phyloP scores from a whole-genome alignment of 2,329 filamentous ascomycete species.

The Clarireedia homoeocarpa region DNA sequence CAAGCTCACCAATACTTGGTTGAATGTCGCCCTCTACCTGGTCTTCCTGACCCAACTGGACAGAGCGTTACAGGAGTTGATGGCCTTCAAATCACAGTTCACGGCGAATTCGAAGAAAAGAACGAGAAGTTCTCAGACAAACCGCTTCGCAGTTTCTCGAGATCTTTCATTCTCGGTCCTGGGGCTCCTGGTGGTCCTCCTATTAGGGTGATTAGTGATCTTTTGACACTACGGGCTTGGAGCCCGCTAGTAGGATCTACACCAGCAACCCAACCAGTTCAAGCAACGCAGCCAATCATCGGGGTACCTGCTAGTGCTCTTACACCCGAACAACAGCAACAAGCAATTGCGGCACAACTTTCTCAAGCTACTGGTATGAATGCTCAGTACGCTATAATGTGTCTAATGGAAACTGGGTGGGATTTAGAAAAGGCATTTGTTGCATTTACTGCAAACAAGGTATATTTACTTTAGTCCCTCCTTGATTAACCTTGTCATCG shows the following conservation, averaged over 20 bases:
- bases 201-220: conserved; percentile 72
- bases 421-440: conserved; percentile 66
- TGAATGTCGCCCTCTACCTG: conserved; percentile 69
- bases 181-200: conserved; percentile 49
- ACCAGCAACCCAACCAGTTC: not conserved
- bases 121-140: conserved; percentile 47
- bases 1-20: conserved; percentile 70
- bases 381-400: conserved; percentile 69
- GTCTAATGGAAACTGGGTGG: conserved; percentile 73
- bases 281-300: conserved; percentile 13
- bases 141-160: conserved; percentile 70
- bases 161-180: conserved; percentile 72
- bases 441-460: conserved; percentile 70
- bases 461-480: conserved; percentile 28
- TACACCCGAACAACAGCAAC: conserved; percentile 37
- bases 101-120: conserved; percentile 77
- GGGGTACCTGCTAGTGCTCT: conserved; percentile 8
- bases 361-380: conserved; percentile 75
- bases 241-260: conserved; percentile 35
- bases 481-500: not conserved
- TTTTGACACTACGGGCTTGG: conserved; percentile 65
- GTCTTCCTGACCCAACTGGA: conserved; percentile 61
- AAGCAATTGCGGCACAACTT: conserved; percentile 67
- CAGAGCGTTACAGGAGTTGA: conserved; percentile 60
- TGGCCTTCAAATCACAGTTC: conserved; percentile 70